Percentiles rank a stretch among this genome's conserved stretches.
phyloP scores from a whole-genome alignment of 2,329 filamentous ascomycete genomes.

The Fusarium chuoi region DNA sequence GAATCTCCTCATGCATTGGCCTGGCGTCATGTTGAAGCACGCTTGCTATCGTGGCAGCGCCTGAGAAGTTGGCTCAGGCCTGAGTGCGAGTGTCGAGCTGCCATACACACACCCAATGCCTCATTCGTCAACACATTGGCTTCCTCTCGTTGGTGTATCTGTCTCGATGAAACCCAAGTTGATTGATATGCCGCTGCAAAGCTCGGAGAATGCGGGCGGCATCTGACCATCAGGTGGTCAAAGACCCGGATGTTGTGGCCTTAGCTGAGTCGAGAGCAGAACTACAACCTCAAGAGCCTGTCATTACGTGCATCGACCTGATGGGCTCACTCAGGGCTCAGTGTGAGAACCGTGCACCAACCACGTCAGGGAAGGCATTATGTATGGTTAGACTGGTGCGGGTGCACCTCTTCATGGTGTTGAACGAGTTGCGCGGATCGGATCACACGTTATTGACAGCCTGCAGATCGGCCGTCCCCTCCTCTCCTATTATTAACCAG shows the following conservation, averaged over 20 bases:
- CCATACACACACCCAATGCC: conserved; percentile 37
- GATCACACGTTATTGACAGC: conserved; percentile 44
- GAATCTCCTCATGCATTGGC: conserved; percentile 38
- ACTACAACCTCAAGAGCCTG: conserved; percentile 32
- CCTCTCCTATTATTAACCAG: conserved; percentile 36
- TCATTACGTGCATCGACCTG: conserved; percentile 43
- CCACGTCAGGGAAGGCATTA: conserved; percentile 45
- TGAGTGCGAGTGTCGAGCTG: conserved; percentile 23
- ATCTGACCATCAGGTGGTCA: conserved; percentile 42
- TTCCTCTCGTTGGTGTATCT: conserved; percentile 27
- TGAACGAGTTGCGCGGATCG: conserved; percentile 43
- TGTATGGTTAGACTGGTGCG: conserved; percentile 43
- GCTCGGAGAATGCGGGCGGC: conserved; percentile 33
- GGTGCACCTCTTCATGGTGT: conserved; percentile 44
- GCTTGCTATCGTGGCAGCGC: conserved; percentile 54
- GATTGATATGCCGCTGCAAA: conserved; percentile 21
- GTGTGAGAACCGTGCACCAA: conserved; percentile 44
- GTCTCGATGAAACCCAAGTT: conserved; percentile 30
- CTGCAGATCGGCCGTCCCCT: conserved; percentile 39
- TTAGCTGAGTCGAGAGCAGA: conserved; percentile 36
- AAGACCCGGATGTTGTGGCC: conserved; percentile 35
- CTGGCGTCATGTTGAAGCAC: conserved; percentile 45
- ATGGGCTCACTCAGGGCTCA: conserved; percentile 44
- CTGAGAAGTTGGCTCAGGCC: conserved; percentile 45
- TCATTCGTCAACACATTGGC: conserved; percentile 14